Evolutionary conservation across 805 yeast genomes (phyloP).

Genomic region (Barnettozyma wickerhamii): DNA sequence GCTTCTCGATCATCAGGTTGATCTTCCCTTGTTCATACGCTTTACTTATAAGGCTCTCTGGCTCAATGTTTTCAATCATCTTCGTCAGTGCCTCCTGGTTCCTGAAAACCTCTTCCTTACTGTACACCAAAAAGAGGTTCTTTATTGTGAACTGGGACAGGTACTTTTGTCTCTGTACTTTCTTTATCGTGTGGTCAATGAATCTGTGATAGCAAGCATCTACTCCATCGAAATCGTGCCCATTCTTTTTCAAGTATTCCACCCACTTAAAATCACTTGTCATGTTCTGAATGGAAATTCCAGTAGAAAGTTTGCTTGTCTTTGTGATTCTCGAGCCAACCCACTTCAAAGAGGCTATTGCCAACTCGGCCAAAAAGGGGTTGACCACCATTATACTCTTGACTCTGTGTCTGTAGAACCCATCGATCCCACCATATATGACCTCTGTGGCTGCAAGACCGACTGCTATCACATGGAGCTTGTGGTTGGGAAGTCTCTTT

Average conservation of each 20-base stretch:
- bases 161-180: neutral
- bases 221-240: conserved; percentile 5
- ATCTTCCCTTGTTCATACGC: conserved; percentile 19
- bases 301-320: neutral
- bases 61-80: conserved; percentile 13
- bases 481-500: neutral
- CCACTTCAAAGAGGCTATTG: neutral
- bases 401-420: conserved; percentile 12
- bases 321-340: neutral
- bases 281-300: neutral
- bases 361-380: conserved; percentile 12
- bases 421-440: conserved; percentile 17
- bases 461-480: conserved; percentile 16
- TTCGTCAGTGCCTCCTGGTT: neutral
- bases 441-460: conserved; percentile 17
- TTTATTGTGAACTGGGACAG: conserved; percentile 10
- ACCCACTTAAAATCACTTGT: neutral
- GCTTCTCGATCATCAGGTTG: conserved; percentile 18
- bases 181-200: conserved; percentile 3
- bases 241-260: neutral
- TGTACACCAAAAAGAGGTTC: conserved; percentile 14
- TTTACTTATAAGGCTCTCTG: conserved; percentile 10
- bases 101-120: conserved; percentile 13
- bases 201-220: neutral
- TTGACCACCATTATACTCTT: conserved; percentile 17